phyloP scores from a whole-genome alignment of 1,284 basidiomycete species.

The Rhodofomes roseus region DNA sequence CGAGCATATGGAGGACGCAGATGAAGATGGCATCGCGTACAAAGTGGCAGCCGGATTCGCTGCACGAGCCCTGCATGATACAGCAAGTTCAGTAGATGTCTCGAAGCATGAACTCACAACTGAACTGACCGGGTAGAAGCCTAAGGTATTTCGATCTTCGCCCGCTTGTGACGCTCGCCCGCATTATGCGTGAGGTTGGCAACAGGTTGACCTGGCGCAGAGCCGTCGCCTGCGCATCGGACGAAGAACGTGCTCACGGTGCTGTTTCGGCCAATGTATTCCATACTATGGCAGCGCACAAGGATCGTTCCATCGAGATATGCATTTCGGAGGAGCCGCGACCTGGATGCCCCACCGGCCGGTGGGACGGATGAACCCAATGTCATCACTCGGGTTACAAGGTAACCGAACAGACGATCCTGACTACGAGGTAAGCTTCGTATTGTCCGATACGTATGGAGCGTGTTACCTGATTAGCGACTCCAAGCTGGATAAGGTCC shows the following conservation, averaged over 20 bases:
- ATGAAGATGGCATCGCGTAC: too few species aligned
- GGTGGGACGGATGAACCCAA: neutral
- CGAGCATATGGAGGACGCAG: too few species aligned
- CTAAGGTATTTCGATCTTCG: too few species aligned
- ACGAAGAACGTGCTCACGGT: neutral
- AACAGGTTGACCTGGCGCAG: neutral
- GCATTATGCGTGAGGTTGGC: too few species aligned
- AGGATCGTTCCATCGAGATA: neutral
- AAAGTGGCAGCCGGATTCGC: too few species aligned
- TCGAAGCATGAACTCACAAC: too few species aligned
- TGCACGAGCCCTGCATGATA: too few species aligned
- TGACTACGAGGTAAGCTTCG: neutral
- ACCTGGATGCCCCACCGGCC: neutral
- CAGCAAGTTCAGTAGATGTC: too few species aligned
- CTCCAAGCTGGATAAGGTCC: neutral
- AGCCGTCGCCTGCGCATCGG: neutral
- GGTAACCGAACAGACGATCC: neutral
- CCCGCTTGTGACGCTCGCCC: neutral
- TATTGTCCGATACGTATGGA: neutral
- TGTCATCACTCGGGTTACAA: neutral
- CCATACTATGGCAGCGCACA: neutral
- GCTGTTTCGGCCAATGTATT: neutral
- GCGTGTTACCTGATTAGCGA: neutral
- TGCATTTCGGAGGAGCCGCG: neutral
- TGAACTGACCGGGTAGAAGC: too few species aligned